Conservation (phyloP, 257 asterid species). For the Ilex asprella region DNA sequence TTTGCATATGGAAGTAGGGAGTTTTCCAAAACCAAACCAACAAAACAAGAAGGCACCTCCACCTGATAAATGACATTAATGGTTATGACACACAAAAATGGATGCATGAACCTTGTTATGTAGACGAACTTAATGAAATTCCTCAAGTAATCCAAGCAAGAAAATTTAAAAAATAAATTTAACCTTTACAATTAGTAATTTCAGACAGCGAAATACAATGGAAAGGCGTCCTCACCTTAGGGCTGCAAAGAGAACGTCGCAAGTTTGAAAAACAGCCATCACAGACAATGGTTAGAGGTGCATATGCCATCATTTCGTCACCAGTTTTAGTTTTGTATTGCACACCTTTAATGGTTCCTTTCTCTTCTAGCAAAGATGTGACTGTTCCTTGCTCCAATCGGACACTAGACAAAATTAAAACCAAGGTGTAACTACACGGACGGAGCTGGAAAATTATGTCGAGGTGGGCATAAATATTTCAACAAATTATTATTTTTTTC, state of each 20-base stretch:
- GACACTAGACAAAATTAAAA: slow-evolving; percentile 10
- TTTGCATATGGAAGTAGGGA: background rate
- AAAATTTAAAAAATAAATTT: too few relatives aligned
- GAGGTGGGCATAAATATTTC: too few relatives aligned
- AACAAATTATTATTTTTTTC: too few relatives aligned
- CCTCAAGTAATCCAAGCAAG: too few relatives aligned
- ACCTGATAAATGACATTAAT: too few relatives aligned
- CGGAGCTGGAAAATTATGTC: too few relatives aligned
- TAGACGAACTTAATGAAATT: too few relatives aligned
- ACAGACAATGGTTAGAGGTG: slow-evolving; percentile 14
- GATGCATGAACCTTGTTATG: too few relatives aligned
- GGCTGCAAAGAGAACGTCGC: slow-evolving; percentile 18
- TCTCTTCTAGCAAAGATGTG: slow-evolving; percentile 21
- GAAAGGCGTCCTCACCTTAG: background rate
- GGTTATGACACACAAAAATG: too few relatives aligned
- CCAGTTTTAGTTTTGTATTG: slow-evolving; percentile 20
- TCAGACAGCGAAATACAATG: too few relatives aligned
- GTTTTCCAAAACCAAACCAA: background rate
- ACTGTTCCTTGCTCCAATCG: slow-evolving; percentile 24
- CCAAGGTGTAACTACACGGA: too few relatives aligned
- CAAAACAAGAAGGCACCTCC: background rate
- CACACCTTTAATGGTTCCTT: slow-evolving; percentile 26
- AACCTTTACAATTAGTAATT: too few relatives aligned
- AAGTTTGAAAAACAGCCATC: slow-evolving; percentile 24
- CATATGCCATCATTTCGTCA: slow-evolving; percentile 6